Evolutionary conservation across 495 filamentous ascomycete genomes (phyloP), one percentile per base, ranked within the genome.

Genomic region (Sphaerosporella brunnea): DNA sequence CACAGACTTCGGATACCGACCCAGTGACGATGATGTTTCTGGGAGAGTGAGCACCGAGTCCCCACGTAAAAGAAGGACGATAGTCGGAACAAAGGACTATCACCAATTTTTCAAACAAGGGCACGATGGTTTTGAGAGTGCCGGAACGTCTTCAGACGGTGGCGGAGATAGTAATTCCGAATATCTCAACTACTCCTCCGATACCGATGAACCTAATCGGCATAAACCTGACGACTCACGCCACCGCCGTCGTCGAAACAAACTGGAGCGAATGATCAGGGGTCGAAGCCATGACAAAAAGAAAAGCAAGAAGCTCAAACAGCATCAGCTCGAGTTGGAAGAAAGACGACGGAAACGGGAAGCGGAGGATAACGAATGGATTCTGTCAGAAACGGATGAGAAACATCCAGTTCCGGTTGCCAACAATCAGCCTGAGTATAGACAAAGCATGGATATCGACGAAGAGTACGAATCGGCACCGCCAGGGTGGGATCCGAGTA

Each of bases 301-400:
- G 41, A 45, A 48, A 32, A 51, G 25, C 19, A 58, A 54, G 55
- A 53, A 59, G 48, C 42, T 45, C 23, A 26, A 41, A 25, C 38
- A 50, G n/a, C 55, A 57, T 26, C 30, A 44, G 7, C 34, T 56
- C 8, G 51, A 51, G 9, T 32, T 48, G 0, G 55, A 59, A 19
- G 56, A 58, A 32, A 45, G 46, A 23, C 51, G 54, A 21, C 53
- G 47, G 23, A 51, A 51, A 8, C 56, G 58, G 23, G 56, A 59
- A 11, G 43, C 41, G 23, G 55, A 59, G 26, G 54, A 58, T 34
- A 45, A 54, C 45, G 51, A 58, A 30, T 59, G 56, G 56, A 50
- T 59, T 21, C 10, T 10, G 19, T 46, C 43, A 2, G 43, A 46
- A 21, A 23, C 9, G 7, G 43, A 46, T 18, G 43, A 46, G 5